Evolutionary conservation across 129 eudicot species (phyloP), one percentile per base, ranked within the genome.

Genomic region (Artemisia annua): DNA sequence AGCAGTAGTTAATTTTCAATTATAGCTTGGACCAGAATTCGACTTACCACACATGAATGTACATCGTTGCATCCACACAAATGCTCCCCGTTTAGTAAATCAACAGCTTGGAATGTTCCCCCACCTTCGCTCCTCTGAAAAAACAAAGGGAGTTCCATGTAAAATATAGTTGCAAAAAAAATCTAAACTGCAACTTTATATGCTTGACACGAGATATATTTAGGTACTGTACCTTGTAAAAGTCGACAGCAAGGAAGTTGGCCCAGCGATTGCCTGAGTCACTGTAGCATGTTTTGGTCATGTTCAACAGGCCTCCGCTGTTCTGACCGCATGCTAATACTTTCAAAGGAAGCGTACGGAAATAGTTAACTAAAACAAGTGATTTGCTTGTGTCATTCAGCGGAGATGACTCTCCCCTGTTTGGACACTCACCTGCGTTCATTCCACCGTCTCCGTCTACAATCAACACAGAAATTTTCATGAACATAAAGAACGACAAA

Each of bases 381-480:
- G 98, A 87, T 71, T 86, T 90, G 12, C 72, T 76, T 12, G 64
- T 84, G 67, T 87, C 97, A 32, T 85, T 79, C 55, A 94, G 59
- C 9, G 79, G 69, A 3, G 96, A 73, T 26, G 98, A 94, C 63
- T 94, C 98, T 4, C 59, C 89, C 15, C 98, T 57, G 48, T 90
- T 94, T 12, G 86, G 77, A 57, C 98, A 93, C 39, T 69, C 79
- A 55, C 95, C 95, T 46, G 72, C 81, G 71, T 84, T 74, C 98
- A 93, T 89, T 75, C 98, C 98, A 54, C 67, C 90, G 39, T 93
- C 84, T 26, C 98, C 98, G 70, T 89, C 98, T 93, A 83, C 65
- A 69, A 65, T 55, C 64, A 48, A 57, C 73, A 49, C 19, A 61
- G 17, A 32, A 0, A 11, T 20, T 57, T 24, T 20, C 46, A 48